Percentiles rank a stretch among this genome's conserved stretches.
Evolutionary conservation across 441 rosid species (phyloP).

Genomic region (Gossypium lobatum): DNA sequence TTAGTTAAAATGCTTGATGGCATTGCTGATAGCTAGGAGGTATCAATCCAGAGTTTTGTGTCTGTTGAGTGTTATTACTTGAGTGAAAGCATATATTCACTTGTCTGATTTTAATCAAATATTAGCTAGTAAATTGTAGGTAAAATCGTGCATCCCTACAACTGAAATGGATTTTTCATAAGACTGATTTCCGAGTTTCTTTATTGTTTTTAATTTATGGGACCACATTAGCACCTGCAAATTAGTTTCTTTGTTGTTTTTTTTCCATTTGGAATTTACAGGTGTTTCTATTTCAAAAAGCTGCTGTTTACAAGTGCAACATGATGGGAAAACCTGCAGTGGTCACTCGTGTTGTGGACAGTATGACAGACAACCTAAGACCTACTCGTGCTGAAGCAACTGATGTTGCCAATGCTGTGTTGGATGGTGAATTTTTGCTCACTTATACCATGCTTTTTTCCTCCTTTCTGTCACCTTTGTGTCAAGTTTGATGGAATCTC

Average conservation of each 20-base stretch:
- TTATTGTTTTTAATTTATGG: background rate
- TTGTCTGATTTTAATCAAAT: background rate
- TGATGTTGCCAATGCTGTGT: conserved; percentile 47
- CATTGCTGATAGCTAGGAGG: background rate
- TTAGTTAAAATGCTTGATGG: background rate
- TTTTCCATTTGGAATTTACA: conserved; percentile 13
- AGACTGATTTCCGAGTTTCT: background rate
- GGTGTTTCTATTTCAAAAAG: conserved; percentile 46
- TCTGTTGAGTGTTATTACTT: background rate
- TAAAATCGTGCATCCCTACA: background rate
- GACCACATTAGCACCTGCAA: background rate
- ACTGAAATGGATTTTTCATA: background rate
- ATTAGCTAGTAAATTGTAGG: background rate
- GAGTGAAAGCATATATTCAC: background rate
- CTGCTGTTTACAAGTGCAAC: conserved; percentile 44
- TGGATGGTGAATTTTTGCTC: conserved; percentile 33
- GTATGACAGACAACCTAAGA: conserved; percentile 48
- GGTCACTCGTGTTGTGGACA: conserved; percentile 41
- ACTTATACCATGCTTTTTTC: background rate
- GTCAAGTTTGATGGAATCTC: background rate
- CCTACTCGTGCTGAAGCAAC: conserved; percentile 54
- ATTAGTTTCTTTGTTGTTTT: conserved; percentile 5
- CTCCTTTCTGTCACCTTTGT: background rate
- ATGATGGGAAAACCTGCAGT: conserved; percentile 45
- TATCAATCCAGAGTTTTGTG: background rate